A percentile compares a stretch with the other conserved stretches of the same genome.
These are phyloP conservation scores for Hyphopichia buzzinii DNA, from an alignment of 1,139 yeast genomes.

Conservation along the genomic window DNA sequence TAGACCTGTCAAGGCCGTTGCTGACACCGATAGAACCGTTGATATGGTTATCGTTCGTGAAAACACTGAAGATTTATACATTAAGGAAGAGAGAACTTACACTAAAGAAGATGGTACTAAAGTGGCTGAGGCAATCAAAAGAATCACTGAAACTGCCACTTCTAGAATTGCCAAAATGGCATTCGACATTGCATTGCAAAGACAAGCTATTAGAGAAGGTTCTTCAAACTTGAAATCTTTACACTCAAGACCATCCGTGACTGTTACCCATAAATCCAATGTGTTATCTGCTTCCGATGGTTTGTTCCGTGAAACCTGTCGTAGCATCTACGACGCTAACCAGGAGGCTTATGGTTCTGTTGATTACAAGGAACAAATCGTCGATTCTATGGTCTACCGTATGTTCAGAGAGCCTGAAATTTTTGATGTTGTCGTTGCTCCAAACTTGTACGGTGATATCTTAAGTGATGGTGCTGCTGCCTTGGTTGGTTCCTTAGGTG, in stretches of 20 bases:
- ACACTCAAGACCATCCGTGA: slow-evolving; percentile 65
- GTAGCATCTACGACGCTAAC: slow-evolving; percentile 69
- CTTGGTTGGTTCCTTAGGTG: slow-evolving; percentile 95
- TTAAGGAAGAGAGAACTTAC: slow-evolving; percentile 84
- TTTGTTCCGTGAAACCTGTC: slow-evolving; percentile 89
- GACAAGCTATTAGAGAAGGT: slow-evolving; percentile 77
- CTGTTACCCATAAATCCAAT: slow-evolving; percentile 95
- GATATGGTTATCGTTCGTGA: slow-evolving; percentile 98
- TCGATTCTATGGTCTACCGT: slow-evolving; percentile 98
- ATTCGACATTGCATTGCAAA: slow-evolving; percentile 84
- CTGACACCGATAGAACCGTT: slow-evolving; percentile 79
- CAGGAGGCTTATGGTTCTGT: slow-evolving; percentile 55
- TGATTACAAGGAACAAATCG: slow-evolving; percentile 88
- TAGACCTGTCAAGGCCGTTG: slow-evolving; percentile 94
- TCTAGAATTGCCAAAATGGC: slow-evolving; percentile 87
- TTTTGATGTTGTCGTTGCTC: slow-evolving; percentile 97
- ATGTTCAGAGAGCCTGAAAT: slow-evolving; percentile 97
- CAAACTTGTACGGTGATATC: slow-evolving; percentile 96
- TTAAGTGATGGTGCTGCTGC: slow-evolving; percentile 99
- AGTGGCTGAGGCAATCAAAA: slow-evolving; percentile 96
- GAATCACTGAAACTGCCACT: slow-evolving; percentile 88
- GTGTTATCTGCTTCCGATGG: slow-evolving; percentile 93
- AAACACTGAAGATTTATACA: slow-evolving; percentile 94
- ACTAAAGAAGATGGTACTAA: slow-evolving; percentile 69
- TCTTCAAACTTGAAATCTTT: slow-evolving; percentile 37